phyloP scores from a whole-genome alignment of 805 yeast genomes.

The Candida corydali region DNA sequence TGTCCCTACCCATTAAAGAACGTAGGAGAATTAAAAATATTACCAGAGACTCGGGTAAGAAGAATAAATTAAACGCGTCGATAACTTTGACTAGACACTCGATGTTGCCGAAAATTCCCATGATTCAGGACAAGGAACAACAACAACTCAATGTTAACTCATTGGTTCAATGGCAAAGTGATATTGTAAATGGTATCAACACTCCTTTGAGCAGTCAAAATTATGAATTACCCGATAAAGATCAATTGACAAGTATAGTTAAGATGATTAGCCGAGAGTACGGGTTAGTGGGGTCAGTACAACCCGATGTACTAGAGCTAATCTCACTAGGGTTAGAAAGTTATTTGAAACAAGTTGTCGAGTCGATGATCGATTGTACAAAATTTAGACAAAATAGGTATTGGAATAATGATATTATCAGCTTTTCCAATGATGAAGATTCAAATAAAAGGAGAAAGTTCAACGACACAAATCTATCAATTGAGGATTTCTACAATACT shows the following conservation, averaged over 20 bases:
- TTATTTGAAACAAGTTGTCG: conserved; percentile 71
- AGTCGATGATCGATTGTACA: conserved; percentile 68
- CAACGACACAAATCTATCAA: conserved; percentile 43
- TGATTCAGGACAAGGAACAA: conserved; percentile 48
- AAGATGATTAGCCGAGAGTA: conserved; percentile 83
- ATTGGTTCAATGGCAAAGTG: conserved; percentile 86
- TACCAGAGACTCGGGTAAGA: conserved; percentile 77
- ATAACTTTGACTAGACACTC: conserved; percentile 69
- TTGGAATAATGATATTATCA: conserved; percentile 32
- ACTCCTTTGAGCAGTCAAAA: conserved; percentile 75
- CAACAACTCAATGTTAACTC: conserved; percentile 44
- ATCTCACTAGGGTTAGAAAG: conserved; percentile 76
- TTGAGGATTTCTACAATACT: conserved; percentile 66
- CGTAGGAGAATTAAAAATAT: conserved; percentile 80
- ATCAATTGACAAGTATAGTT: conserved; percentile 62
- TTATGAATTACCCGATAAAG: conserved; percentile 79
- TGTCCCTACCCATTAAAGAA: conserved; percentile 82
- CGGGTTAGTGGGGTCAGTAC: conserved; percentile 81
- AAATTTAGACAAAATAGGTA: conserved; percentile 53
- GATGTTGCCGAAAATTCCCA: conserved; percentile 80
- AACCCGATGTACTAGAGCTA: conserved; percentile 73
- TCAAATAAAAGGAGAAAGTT: conserved; percentile 15
- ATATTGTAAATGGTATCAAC: conserved; percentile 79
- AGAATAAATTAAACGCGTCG: conserved; percentile 65
- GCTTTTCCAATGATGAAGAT: conserved; percentile 7